These are phyloP conservation scores for Schwanniomyces occidentalis DNA, from an alignment of 805 yeast genomes.

Conservation along the genomic window DNA sequence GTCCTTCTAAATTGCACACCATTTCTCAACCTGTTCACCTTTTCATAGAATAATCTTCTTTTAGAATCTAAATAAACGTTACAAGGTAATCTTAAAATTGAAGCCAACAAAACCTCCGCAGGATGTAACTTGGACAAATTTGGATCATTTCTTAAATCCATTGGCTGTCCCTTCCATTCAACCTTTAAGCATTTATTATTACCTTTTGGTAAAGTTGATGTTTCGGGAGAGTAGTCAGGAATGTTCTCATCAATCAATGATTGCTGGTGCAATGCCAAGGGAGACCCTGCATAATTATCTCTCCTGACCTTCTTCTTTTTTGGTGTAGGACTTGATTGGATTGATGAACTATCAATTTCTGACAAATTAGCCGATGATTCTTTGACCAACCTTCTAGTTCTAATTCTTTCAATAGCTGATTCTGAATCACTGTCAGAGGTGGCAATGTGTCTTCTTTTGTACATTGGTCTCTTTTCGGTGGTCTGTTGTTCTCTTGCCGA, in stretches of 20 bases:
- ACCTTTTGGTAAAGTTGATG: constrained; percentile 60
- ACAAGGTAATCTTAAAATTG: constrained; percentile 85
- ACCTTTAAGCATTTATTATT: constrained; percentile 74
- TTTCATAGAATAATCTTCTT: constrained; percentile 84
- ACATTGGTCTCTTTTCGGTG: constrained; percentile 9
- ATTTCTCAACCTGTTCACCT: constrained; percentile 69
- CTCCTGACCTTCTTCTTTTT: constrained; percentile 44
- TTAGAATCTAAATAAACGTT: constrained; percentile 68
- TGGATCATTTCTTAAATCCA: constrained; percentile 84
- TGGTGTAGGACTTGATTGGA: constrained; percentile 20
- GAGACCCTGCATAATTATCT: constrained; percentile 29
- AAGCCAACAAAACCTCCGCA: constrained; percentile 84
- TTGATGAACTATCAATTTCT: constrained; percentile 5
- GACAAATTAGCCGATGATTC: constrained; percentile 26
- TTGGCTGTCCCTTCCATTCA: constrained; percentile 98
- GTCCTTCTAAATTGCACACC: constrained; percentile 89
- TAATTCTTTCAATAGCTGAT: constrained; percentile 44
- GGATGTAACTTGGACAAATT: constrained; percentile 76
- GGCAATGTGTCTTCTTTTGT: constrained; percentile 18
- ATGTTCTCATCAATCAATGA: constrained; percentile 66
- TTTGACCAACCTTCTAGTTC: constrained; percentile 59
- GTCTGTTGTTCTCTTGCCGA: constrained; percentile 11
- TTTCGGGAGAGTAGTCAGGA: constrained; percentile 82
- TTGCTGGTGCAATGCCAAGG: constrained; percentile 44
- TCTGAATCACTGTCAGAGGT: constrained; percentile 37